Evolutionary conservation across 805 yeast species (phyloP).

Genomic region (Cephaloascus fragrans): DNA sequence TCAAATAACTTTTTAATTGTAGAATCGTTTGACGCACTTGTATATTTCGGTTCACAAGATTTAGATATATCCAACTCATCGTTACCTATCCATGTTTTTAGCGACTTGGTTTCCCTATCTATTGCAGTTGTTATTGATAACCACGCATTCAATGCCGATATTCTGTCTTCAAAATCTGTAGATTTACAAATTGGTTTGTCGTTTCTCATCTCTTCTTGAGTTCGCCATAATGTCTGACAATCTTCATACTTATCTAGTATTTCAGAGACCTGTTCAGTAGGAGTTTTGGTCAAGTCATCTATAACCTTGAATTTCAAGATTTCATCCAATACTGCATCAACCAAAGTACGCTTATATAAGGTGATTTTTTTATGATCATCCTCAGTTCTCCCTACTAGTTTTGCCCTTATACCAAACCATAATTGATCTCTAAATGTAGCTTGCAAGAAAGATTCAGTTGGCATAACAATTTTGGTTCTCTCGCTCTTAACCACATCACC

Average conservation of each 20-base stretch:
- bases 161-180: conserved; percentile 50
- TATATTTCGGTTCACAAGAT: conserved; percentile 6
- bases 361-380: conserved; percentile 69
- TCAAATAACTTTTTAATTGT: conserved; percentile 30
- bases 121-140: conserved; percentile 63
- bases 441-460: conserved; percentile 38
- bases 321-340: conserved; percentile 64
- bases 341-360: conserved; percentile 57
- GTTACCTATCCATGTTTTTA: conserved; percentile 79
- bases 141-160: conserved; percentile 84
- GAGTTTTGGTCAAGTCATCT: conserved; percentile 18
- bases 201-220: conserved; percentile 62
- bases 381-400: conserved; percentile 67
- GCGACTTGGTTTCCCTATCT: conserved; percentile 45
- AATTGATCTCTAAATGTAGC: conserved; percentile 57
- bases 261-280: conserved; percentile 38
- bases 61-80: conserved; percentile 59
- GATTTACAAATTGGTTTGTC: conserved; percentile 68
- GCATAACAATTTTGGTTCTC: conserved; percentile 63
- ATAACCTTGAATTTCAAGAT: conserved; percentile 53
- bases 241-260: conserved; percentile 54
- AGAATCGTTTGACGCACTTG: conserved; percentile 3
- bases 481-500: conserved; percentile 93
- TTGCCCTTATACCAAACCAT: conserved; percentile 85
- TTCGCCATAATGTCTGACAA: conserved; percentile 72